Percentiles rank a stretch among this genome's conserved stretches.
These are phyloP conservation scores for Santalum album DNA, from an alignment of 164 flowering plant genomes.

Conservation along the genomic window DNA sequence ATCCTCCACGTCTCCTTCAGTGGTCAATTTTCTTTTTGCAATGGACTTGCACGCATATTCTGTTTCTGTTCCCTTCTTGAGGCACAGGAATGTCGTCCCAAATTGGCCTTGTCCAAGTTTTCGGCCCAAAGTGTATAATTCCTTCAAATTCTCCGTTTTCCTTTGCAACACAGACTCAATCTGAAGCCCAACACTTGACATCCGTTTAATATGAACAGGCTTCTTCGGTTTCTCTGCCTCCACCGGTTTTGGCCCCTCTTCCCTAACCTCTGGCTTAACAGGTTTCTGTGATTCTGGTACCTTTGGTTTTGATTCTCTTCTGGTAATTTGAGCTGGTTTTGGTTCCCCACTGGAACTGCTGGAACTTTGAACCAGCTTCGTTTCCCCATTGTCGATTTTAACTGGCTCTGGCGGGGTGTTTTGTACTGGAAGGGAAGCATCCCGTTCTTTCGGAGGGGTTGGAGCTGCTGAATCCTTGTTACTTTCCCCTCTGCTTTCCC, in stretches of 20 bases:
- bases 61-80: constrained; percentile 39
- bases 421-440: constrained; percentile 12
- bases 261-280: constrained; percentile 7
- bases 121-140: constrained; percentile 41
- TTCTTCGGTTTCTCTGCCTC: constrained; percentile 22
- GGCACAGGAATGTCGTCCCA: constrained; percentile 50
- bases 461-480: not conserved
- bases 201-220: constrained; percentile 32
- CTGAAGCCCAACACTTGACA: constrained; percentile 39
- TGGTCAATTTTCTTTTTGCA: constrained; percentile 55
- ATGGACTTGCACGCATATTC: constrained; percentile 66
- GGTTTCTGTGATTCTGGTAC: constrained; percentile 7
- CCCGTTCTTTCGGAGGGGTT: constrained; percentile 1
- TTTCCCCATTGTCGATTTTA: not conserved
- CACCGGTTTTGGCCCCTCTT: constrained; percentile 11
- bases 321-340: not conserved
- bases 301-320: constrained; percentile 1
- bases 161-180: constrained; percentile 50
- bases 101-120: constrained; percentile 76
- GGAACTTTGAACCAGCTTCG: not conserved
- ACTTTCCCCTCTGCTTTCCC: not conserved
- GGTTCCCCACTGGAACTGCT: not conserved
- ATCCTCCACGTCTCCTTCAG: constrained; percentile 67
- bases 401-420: constrained; percentile 20
- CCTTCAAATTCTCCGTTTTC: constrained; percentile 55